Conservation (phyloP, 2,329 filamentous ascomycete genomes). For the Ilyonectria mors-panacis region DNA sequence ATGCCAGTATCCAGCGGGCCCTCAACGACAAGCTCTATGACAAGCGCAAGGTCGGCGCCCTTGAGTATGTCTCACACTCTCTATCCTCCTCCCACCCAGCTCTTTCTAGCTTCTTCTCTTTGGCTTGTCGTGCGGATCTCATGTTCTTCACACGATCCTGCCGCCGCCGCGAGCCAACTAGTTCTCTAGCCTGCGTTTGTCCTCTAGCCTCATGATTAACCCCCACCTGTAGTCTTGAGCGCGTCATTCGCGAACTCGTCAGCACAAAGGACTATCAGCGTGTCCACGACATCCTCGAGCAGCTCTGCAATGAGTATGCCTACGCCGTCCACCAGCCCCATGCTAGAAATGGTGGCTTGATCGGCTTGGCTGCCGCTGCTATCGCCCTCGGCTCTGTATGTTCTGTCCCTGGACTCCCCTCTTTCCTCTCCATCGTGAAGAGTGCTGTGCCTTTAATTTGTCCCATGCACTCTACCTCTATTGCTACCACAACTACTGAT, state of each 20-base stretch:
- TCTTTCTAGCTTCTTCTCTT: not conserved
- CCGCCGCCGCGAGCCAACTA: constrained; percentile 6
- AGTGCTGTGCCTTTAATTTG: too few relatives aligned
- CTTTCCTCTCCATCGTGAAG: not conserved
- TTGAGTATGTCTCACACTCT: constrained; percentile 78
- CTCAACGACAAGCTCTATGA: constrained; percentile 99
- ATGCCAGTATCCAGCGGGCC: constrained; percentile 88
- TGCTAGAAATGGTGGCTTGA: constrained; percentile 95
- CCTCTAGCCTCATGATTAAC: constrained; percentile 25
- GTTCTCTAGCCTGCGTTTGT: not conserved
- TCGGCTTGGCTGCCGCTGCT: constrained; percentile 93
- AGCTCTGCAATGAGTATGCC: constrained; percentile 97
- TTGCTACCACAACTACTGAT: not conserved
- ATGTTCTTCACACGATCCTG: constrained; percentile 1
- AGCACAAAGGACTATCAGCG: constrained; percentile 82
- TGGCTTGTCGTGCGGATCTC: constrained; percentile 9
- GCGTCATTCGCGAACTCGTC: constrained; percentile 88
- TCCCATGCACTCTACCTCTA: too few relatives aligned
- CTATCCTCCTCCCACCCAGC: constrained; percentile 10
- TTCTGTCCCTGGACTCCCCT: constrained; percentile 43
- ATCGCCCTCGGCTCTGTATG: constrained; percentile 93
- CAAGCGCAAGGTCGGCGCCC: constrained; percentile 94
- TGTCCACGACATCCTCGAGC: constrained; percentile 91
- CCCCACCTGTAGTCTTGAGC: constrained; percentile 78
- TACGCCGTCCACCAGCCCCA: constrained; percentile 98